These are phyloP conservation scores for Orychophragmus violaceus DNA, from an alignment of 345 rosid genomes.

Conservation along the genomic window DNA sequence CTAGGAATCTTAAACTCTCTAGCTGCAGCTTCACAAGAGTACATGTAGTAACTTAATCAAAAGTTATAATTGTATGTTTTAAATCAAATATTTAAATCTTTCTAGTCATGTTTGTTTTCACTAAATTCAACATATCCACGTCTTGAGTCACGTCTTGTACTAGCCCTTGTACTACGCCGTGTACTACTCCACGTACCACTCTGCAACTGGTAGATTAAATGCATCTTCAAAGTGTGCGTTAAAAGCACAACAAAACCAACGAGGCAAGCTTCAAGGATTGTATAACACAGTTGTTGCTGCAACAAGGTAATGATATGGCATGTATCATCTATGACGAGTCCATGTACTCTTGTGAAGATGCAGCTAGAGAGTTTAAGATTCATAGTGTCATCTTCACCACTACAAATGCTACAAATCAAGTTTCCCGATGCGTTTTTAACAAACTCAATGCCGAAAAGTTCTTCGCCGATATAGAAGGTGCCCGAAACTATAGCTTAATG, in stretches of 20 bases:
- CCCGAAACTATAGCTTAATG: background rate
- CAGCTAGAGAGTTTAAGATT: slow-evolving; percentile 1
- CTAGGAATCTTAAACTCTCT: too few species aligned
- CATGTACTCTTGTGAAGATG: slow-evolving; percentile 10
- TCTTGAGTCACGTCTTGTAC: too few species aligned
- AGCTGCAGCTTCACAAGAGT: too few species aligned
- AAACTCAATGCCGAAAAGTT: background rate
- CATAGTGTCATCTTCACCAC: background rate
- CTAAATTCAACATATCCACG: too few species aligned
- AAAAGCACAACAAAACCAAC: slow-evolving; percentile 36
- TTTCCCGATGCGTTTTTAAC: too few species aligned
- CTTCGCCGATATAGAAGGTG: slow-evolving; percentile 20
- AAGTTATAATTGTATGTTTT: too few species aligned
- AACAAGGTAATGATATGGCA: background rate
- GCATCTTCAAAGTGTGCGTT: slow-evolving; percentile 10
- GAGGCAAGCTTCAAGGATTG: slow-evolving; percentile 22
- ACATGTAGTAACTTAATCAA: too few species aligned
- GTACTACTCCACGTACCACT: slow-evolving; percentile 20
- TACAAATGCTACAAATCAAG: too few species aligned
- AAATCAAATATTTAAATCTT: too few species aligned
- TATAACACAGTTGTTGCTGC: background rate
- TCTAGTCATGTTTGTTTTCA: too few species aligned
- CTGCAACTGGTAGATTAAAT: too few species aligned
- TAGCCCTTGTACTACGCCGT: too few species aligned
- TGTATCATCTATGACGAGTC: slow-evolving; percentile 35